A percentile compares a stretch with the other conserved stretches of the same genome.
Evolutionary conservation across 345 rosid species (phyloP).

Genomic region (Camelina hispida): DNA sequence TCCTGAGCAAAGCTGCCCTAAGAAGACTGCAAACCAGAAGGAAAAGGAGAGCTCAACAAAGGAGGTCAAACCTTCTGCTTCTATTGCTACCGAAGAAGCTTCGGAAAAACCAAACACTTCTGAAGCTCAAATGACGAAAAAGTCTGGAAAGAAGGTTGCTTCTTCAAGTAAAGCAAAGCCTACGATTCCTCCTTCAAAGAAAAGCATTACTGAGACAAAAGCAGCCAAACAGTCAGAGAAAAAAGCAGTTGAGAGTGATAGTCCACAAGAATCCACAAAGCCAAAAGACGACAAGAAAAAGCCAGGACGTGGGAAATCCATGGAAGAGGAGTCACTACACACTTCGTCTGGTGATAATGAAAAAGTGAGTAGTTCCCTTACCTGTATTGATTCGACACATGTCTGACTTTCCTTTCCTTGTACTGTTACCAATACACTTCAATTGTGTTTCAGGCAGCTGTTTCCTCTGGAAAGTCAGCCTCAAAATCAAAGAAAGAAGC

Average conservation of each 20-base stretch:
- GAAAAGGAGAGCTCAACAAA: slow-evolving; percentile 56
- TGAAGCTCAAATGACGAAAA: slow-evolving; percentile 53
- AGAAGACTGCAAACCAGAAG: slow-evolving; percentile 55
- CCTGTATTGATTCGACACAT: slow-evolving; percentile 12
- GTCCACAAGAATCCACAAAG: slow-evolving; percentile 58
- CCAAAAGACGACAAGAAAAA: slow-evolving; percentile 59
- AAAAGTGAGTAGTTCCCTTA: slow-evolving; percentile 47
- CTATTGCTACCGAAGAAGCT: slow-evolving; percentile 49
- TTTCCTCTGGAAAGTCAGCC: slow-evolving; percentile 61
- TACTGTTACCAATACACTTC: slow-evolving; percentile 22
- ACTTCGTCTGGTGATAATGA: slow-evolving; percentile 57
- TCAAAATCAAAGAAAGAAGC: slow-evolving; percentile 56
- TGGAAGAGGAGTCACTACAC: slow-evolving; percentile 49
- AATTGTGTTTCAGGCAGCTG: slow-evolving; percentile 51
- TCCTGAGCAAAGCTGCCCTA: slow-evolving; percentile 54
- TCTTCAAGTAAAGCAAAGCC: slow-evolving; percentile 52
- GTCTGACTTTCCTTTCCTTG: slow-evolving; percentile 18
- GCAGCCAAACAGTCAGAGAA: slow-evolving; percentile 52
- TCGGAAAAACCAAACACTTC: slow-evolving; percentile 60
- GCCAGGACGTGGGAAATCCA: slow-evolving; percentile 53
- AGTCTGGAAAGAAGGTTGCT: slow-evolving; percentile 52
- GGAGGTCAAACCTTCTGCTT: slow-evolving; percentile 52
- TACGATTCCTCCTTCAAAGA: slow-evolving; percentile 34
- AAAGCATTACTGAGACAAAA: slow-evolving; percentile 55
- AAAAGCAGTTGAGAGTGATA: slow-evolving; percentile 55